Conservation (phyloP, 208 protist species). For the Leishmania amazonensis region DNA sequence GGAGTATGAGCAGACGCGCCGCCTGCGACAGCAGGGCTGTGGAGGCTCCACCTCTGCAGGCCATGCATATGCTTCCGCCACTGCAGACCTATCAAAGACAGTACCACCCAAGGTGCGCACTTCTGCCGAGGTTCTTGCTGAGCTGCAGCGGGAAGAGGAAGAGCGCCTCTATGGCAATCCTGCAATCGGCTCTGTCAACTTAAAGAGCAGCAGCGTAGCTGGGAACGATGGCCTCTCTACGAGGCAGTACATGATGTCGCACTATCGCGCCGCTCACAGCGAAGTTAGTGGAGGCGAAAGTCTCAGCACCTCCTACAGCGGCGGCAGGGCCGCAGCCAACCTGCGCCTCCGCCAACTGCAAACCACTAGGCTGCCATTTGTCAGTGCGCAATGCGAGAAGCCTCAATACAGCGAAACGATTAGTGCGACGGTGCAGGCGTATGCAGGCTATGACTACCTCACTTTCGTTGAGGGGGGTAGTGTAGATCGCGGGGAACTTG, state of each 20-base stretch:
- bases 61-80: slow-evolving; percentile 16
- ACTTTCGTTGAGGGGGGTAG: slow-evolving; percentile 64
- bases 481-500: slow-evolving; percentile 55
- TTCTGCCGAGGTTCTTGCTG: slow-evolving; percentile 50
- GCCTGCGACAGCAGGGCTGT: slow-evolving; percentile 26
- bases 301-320: neutral
- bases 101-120: slow-evolving; percentile 40
- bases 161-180: slow-evolving; percentile 35
- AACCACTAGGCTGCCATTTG: slow-evolving; percentile 44
- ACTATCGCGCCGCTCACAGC: slow-evolving; percentile 45
- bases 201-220: neutral
- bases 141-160: slow-evolving; percentile 52
- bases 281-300: slow-evolving; percentile 11
- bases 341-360: neutral
- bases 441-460: slow-evolving; percentile 80
- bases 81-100: slow-evolving; percentile 12
- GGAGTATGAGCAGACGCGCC: slow-evolving; percentile 69
- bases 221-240: slow-evolving; percentile 11
- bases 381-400: slow-evolving; percentile 29
- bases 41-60: neutral
- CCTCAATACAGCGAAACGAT: slow-evolving; percentile 61
- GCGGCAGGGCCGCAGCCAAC: slow-evolving; percentile 6
- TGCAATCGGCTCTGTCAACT: neutral
- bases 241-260: slow-evolving; percentile 49
- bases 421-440: slow-evolving; percentile 44